Conservation (phyloP, 2,329 filamentous ascomycete species). For the Cladosporium sp. region DNA sequence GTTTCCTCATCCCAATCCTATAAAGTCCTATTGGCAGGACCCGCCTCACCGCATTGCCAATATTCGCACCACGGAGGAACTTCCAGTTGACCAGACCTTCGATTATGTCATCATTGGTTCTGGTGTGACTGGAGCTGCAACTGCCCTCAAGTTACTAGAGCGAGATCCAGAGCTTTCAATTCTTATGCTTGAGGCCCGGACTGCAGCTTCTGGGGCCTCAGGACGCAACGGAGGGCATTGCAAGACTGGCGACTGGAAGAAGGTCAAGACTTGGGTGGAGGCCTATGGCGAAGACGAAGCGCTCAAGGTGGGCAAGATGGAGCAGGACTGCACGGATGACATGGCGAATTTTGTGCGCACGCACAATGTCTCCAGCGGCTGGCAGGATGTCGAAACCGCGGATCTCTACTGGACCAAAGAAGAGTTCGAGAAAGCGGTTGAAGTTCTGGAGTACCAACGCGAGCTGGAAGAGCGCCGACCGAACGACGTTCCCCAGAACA, state of each 20-base stretch:
- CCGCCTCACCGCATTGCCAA: slow-evolving; percentile 36
- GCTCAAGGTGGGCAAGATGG: slow-evolving; percentile 37
- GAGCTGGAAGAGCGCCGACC: slow-evolving; percentile 3
- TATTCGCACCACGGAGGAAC: slow-evolving; percentile 21
- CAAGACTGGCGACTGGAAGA: slow-evolving; percentile 39
- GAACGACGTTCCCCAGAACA: slow-evolving; percentile 32
- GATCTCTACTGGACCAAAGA: slow-evolving; percentile 54
- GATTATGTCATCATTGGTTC: slow-evolving; percentile 29
- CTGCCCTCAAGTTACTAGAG: slow-evolving; percentile 18
- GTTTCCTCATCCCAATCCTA: slow-evolving; percentile 31
- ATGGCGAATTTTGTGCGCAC: slow-evolving; percentile 51
- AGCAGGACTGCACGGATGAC: slow-evolving; percentile 46
- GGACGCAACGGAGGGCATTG: slow-evolving; percentile 19
- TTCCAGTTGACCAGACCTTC: slow-evolving; percentile 22
- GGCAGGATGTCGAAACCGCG: slow-evolving; percentile 49
- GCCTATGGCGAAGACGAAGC: slow-evolving; percentile 48
- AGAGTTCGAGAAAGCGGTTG: slow-evolving; percentile 32
- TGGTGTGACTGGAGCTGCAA: slow-evolving; percentile 18
- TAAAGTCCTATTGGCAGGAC: slow-evolving; percentile 40
- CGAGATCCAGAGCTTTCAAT: slow-evolving; percentile 11
- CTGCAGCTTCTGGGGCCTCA: slow-evolving; percentile 16
- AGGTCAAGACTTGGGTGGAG: slow-evolving; percentile 46
- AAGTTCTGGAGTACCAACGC: background rate
- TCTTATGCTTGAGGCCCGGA: slow-evolving; percentile 19
- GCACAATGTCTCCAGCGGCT: slow-evolving; percentile 49